phyloP scores from a whole-genome alignment of 139 green algal genomes.

The Dunaliella sp. region DNA sequence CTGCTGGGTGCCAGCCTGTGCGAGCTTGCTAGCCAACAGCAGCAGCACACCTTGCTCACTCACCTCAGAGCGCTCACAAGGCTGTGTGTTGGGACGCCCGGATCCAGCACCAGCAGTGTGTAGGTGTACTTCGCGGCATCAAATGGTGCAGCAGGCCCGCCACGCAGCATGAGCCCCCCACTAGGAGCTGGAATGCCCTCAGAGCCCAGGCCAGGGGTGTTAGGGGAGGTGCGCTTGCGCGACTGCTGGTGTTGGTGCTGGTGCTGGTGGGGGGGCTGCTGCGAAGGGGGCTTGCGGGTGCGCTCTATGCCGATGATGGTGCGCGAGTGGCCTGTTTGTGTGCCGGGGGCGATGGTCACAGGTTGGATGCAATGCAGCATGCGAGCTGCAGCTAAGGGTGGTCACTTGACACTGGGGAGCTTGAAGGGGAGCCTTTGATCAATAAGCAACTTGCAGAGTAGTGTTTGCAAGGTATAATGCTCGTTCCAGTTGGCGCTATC shows the following conservation, averaged over 20 bases:
- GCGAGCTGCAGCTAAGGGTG: too few relatives aligned
- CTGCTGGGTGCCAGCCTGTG: slow-evolving; percentile 3
- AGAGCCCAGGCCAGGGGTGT: neutral
- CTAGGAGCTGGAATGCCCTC: neutral
- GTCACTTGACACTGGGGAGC: too few relatives aligned
- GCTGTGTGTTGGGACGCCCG: slow-evolving; percentile 5
- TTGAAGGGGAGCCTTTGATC: too few relatives aligned
- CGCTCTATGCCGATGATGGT: slow-evolving; percentile 72
- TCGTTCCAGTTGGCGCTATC: too few relatives aligned
- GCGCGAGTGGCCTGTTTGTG: slow-evolving; percentile 64
- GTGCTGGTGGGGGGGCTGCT: neutral
- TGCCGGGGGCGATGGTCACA: too few relatives aligned
- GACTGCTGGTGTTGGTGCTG: neutral
- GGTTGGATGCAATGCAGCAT: too few relatives aligned
- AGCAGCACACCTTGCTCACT: neutral
- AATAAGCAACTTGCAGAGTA: too few relatives aligned
- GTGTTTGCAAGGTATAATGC: too few relatives aligned
- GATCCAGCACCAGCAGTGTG: slow-evolving; percentile 47
- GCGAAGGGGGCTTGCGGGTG: neutral
- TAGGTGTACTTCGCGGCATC: slow-evolving; percentile 1
- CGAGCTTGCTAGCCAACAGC: too few relatives aligned
- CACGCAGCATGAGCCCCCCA: neutral
- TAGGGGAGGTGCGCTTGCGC: neutral
- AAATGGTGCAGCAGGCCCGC: neutral
- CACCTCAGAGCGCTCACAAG: slow-evolving; percentile 22